phyloP scores from a whole-genome alignment of 176 grass and related monocot species.

The Musa itinerans region DNA sequence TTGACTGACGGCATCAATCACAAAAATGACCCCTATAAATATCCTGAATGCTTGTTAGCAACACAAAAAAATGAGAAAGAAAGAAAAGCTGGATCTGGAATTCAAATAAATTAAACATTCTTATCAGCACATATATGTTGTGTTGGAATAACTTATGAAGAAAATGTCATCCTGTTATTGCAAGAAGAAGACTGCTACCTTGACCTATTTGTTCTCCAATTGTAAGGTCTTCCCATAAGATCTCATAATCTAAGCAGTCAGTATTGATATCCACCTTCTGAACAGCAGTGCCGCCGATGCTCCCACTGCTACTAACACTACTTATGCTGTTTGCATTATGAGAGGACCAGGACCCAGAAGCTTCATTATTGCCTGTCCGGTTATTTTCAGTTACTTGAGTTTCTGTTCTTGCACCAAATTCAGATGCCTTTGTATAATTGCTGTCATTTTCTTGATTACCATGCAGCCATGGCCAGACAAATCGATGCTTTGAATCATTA shows the following conservation, averaged over 20 bases:
- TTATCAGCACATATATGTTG: not conserved
- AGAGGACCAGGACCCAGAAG: constrained; percentile 80
- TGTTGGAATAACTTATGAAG: not conserved
- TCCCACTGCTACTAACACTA: constrained; percentile 87
- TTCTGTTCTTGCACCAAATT: constrained; percentile 37
- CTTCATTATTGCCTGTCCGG: constrained; percentile 45
- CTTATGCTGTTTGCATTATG: constrained; percentile 91
- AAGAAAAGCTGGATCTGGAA: not conserved
- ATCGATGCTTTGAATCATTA: constrained; percentile 43
- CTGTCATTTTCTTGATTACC: constrained; percentile 49
- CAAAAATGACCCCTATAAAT: not conserved
- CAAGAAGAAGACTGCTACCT: constrained; percentile 46
- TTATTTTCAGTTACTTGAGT: constrained; percentile 38
- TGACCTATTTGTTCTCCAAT: constrained; percentile 94
- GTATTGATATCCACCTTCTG: constrained; percentile 77
- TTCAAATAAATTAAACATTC: not conserved
- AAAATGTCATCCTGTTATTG: not conserved
- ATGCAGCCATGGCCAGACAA: constrained; percentile 59
- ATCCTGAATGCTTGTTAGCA: not conserved
- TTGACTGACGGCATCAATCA: not conserved
- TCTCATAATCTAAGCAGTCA: constrained; percentile 97
- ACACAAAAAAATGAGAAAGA: not conserved
- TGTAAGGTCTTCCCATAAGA: constrained; percentile 93
- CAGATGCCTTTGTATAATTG: constrained; percentile 42
- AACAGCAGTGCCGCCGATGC: constrained; percentile 72